Conservation (phyloP, 495 filamentous ascomycete genomes). For the Talaromyces ruber region DNA sequence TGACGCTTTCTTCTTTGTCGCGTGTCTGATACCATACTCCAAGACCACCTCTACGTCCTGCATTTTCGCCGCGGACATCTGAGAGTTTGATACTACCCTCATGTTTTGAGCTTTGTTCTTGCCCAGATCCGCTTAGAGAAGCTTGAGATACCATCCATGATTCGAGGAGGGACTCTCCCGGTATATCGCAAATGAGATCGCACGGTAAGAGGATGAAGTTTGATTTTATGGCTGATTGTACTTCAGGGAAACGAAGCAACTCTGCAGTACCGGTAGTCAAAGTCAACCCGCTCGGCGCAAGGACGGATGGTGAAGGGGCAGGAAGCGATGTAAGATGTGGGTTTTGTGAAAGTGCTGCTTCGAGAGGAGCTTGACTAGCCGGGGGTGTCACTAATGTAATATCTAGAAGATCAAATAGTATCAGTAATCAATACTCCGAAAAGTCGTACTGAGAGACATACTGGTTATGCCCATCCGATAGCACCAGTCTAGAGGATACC, state of each 20-base stretch:
- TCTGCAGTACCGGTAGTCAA: slow-evolving; percentile 81
- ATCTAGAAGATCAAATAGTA: slow-evolving; percentile 34
- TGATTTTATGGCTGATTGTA: slow-evolving; percentile 59
- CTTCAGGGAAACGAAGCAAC: slow-evolving; percentile 72
- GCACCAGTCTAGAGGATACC: slow-evolving; percentile 88
- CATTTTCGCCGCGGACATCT: slow-evolving; percentile 41
- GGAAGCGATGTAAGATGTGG: slow-evolving; percentile 78
- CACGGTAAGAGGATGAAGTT: slow-evolving; percentile 91
- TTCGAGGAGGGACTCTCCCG: slow-evolving; percentile 70
- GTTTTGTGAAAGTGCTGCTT: slow-evolving; percentile 73
- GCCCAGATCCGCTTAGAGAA: slow-evolving; percentile 44
- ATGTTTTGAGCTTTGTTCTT: slow-evolving; percentile 14
- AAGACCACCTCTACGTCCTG: slow-evolving; percentile 64
- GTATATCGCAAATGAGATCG: slow-evolving; percentile 86
- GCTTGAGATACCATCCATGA: slow-evolving; percentile 85
- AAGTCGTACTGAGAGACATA: slow-evolving; percentile 24
- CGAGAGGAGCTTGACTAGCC: slow-evolving; percentile 59
- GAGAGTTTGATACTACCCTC: slow-evolving; percentile 23
- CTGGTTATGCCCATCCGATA: slow-evolving; percentile 76
- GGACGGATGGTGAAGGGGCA: slow-evolving; percentile 60
- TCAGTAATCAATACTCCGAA: not conserved
- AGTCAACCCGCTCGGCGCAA: slow-evolving; percentile 63
- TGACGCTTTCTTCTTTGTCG: slow-evolving; percentile 57
- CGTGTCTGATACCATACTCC: slow-evolving; percentile 86
- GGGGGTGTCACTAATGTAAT: slow-evolving; percentile 80